These are phyloP conservation scores for Aspergillus taichungensis DNA, from an alignment of 495 filamentous ascomycete species.

Conservation along the genomic window DNA sequence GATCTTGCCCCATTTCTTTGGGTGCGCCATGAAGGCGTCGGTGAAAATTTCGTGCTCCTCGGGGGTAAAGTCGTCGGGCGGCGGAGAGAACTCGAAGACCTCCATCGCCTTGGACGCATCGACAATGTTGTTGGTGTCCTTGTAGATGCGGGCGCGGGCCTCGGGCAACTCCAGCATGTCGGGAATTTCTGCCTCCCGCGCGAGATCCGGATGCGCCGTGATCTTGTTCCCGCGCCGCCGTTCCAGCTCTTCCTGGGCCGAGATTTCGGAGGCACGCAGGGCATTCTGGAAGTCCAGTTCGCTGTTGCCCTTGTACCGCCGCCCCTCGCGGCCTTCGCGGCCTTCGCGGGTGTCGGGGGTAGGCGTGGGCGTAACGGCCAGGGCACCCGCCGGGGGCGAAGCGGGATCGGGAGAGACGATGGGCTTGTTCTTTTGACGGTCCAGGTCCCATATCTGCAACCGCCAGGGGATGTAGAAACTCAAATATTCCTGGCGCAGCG, in stretches of 20 bases:
- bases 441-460: conserved; percentile 44
- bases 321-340: conserved; percentile 23
- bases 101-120: conserved; percentile 56
- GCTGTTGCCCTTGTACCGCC: conserved; percentile 55
- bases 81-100: conserved; percentile 64
- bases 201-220: conserved; percentile 64
- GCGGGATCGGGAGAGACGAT: conserved; percentile 42
- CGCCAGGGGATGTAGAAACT: conserved; percentile 42
- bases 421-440: conserved; percentile 51
- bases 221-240: conserved; percentile 55
- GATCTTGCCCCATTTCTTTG: conserved; percentile 91
- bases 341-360: conserved; percentile 21
- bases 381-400: conserved; percentile 33
- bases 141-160: conserved; percentile 45
- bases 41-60: conserved; percentile 74
- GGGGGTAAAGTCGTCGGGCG: conserved; percentile 72
- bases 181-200: conserved; percentile 79
- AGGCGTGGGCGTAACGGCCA: conserved; percentile 31
- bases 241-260: conserved; percentile 65
- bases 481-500: conserved; percentile 33
- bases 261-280: conserved; percentile 66
- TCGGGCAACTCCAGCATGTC: conserved; percentile 56
- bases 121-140: conserved; percentile 65
- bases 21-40: conserved; percentile 65
- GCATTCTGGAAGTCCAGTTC: conserved; percentile 73